Percentiles rank a stretch among this genome's conserved stretches.
Evolutionary conservation across 257 asterid genomes (phyloP).

Genomic region (Verbena officinalis): DNA sequence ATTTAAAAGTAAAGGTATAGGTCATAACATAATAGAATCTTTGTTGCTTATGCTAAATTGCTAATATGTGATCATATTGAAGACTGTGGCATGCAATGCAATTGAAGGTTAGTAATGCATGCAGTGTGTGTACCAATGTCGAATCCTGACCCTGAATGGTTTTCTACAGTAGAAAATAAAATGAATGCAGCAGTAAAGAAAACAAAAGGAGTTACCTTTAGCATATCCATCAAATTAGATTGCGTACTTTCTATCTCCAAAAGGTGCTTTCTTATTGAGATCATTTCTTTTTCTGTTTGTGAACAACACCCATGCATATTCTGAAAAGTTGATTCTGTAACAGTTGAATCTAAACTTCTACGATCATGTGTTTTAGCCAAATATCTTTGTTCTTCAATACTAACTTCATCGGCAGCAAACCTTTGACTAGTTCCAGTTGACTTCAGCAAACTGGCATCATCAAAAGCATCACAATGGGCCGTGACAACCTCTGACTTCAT

Average conservation of each 20-base stretch:
- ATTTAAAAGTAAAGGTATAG: background rate
- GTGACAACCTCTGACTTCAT: slow-evolving; percentile 50
- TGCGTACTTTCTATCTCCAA: slow-evolving; percentile 84
- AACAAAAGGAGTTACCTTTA: slow-evolving; percentile 57
- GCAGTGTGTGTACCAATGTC: background rate
- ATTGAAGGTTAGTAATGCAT: slow-evolving; percentile 19
- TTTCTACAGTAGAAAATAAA: slow-evolving; percentile 5
- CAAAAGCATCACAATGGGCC: slow-evolving; percentile 46
- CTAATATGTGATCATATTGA: background rate
- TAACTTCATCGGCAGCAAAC: slow-evolving; percentile 62
- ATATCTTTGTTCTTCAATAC: slow-evolving; percentile 71
- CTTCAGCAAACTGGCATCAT: slow-evolving; percentile 58
- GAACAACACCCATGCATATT: slow-evolving; percentile 53
- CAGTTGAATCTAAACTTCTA: slow-evolving; percentile 82
- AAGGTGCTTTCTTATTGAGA: slow-evolving; percentile 70
- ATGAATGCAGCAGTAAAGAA: slow-evolving; percentile 23
- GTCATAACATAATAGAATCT: background rate
- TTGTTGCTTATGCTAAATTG: background rate
- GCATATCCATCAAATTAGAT: slow-evolving; percentile 72
- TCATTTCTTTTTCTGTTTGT: slow-evolving; percentile 70
- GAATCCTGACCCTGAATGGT: background rate
- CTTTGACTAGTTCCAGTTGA: slow-evolving; percentile 62
- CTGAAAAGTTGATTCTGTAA: slow-evolving; percentile 69
- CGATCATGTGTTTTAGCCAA: slow-evolving; percentile 57
- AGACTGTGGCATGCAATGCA: slow-evolving; percentile 8